Conservation (phyloP, 2,329 filamentous ascomycete genomes). For the Neofusicoccum laricinum region DNA sequence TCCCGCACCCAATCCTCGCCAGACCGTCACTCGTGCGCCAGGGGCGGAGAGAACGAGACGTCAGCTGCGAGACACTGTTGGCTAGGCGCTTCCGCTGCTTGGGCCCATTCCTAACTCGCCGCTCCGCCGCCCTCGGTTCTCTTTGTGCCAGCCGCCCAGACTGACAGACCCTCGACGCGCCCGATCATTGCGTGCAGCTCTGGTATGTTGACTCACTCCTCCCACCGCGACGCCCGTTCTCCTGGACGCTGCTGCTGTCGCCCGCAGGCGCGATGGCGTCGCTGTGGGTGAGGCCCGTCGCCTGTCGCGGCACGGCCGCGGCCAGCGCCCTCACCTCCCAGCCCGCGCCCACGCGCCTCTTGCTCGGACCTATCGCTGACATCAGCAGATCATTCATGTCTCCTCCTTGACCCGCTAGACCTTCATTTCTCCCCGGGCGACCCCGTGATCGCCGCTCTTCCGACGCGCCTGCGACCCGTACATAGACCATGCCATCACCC, state of each 20-base stretch:
- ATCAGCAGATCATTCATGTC: constrained; percentile 26
- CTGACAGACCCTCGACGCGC: constrained; percentile 37
- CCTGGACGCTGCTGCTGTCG: background rate
- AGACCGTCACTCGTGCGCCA: constrained; percentile 21
- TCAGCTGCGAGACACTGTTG: constrained; percentile 31
- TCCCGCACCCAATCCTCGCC: constrained; percentile 12
- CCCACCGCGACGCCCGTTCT: constrained; percentile 8
- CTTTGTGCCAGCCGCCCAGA: constrained; percentile 30
- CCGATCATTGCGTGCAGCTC: constrained; percentile 20
- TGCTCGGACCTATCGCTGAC: constrained; percentile 28
- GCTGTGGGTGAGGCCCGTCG: constrained; percentile 3
- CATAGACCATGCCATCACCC: constrained; percentile 35
- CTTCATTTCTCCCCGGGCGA: constrained; percentile 24
- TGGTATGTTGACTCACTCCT: constrained; percentile 33
- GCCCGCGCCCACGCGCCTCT: constrained; percentile 24
- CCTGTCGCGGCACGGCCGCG: constrained; percentile 9
- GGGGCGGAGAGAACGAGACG: constrained; percentile 24
- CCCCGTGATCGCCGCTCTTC: constrained; percentile 28
- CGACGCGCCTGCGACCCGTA: constrained; percentile 18
- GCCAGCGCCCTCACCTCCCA: constrained; percentile 13
- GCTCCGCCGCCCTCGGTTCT: constrained; percentile 20
- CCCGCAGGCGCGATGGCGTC: constrained; percentile 1
- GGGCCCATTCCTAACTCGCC: constrained; percentile 27
- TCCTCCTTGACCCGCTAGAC: constrained; percentile 22
- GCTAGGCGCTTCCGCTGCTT: constrained; percentile 22